These are phyloP conservation scores for Diaporthe ilicicola DNA, from an alignment of 2,329 filamentous ascomycete species.

Conservation along the genomic window DNA sequence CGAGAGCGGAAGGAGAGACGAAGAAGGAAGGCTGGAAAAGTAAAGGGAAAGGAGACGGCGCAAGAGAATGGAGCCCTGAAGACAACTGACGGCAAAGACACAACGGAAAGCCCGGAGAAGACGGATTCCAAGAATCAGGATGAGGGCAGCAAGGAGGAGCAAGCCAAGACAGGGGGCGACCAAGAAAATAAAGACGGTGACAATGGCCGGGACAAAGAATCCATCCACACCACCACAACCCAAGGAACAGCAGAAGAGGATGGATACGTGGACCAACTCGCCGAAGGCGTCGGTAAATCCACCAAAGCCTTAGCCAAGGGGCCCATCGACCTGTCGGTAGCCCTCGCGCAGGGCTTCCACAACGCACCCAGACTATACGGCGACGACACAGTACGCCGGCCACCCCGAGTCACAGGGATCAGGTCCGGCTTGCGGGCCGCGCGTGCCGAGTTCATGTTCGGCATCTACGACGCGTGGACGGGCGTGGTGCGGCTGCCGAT, in stretches of 20 bases:
- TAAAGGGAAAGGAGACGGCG: constrained; percentile 29
- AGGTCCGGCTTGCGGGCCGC: constrained; percentile 70
- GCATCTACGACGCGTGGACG: constrained; percentile 71
- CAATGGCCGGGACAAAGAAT: constrained; percentile 22
- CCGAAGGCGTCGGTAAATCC: constrained; percentile 59
- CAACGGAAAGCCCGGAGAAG: neutral
- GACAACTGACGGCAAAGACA: constrained; percentile 3
- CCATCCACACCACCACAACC: constrained; percentile 39
- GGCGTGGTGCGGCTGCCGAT: constrained; percentile 69
- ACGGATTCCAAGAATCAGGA: constrained; percentile 25
- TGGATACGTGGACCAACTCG: constrained; percentile 59
- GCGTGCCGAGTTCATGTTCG: constrained; percentile 67
- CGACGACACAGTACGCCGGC: constrained; percentile 72
- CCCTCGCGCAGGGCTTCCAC: constrained; percentile 74
- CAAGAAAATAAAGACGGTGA: constrained; percentile 3
- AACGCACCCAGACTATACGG: constrained; percentile 76
- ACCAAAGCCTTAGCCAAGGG: constrained; percentile 61
- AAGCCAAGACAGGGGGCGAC: neutral
- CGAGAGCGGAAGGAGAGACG: constrained; percentile 52
- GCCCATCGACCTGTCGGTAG: constrained; percentile 68
- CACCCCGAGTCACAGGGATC: constrained; percentile 70
- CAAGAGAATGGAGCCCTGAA: constrained; percentile 35
- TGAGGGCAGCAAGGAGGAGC: neutral
- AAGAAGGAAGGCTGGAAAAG: constrained; percentile 33
- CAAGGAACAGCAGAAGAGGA: constrained; percentile 43